Percentiles rank a stretch among this genome's conserved stretches.
phyloP scores from a whole-genome alignment of 768 basidiomycete species.

The Pleurotus sapidus region DNA sequence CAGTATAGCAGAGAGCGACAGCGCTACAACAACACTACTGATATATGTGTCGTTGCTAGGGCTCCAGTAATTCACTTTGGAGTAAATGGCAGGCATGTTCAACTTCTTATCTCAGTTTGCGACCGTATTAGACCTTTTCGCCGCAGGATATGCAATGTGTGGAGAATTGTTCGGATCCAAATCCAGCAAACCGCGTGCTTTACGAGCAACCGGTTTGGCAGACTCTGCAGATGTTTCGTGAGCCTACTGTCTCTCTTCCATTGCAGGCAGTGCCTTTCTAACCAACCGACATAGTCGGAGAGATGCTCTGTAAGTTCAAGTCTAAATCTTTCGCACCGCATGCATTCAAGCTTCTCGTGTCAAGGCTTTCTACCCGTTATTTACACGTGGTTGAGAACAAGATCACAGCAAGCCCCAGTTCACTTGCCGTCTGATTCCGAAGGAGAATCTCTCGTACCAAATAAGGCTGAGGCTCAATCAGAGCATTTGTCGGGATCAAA shows the following conservation, averaged over 20 bases:
- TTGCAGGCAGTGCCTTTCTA: constrained; percentile 13
- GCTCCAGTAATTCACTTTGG: constrained; percentile 80
- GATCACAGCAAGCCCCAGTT: constrained; percentile 43
- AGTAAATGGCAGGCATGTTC: constrained; percentile 69
- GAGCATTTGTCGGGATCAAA: constrained; percentile 63
- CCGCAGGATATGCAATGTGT: constrained; percentile 96
- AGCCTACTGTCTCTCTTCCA: constrained; percentile 28
- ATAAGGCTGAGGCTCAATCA: constrained; percentile 29
- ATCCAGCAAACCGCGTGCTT: constrained; percentile 60
- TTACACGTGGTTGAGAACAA: constrained; percentile 60
- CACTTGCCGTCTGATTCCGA: constrained; percentile 54
- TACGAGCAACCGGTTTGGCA: constrained; percentile 97
- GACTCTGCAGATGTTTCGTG: constrained; percentile 86
- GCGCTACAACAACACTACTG: constrained; percentile 1
- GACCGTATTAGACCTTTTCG: constrained; percentile 8
- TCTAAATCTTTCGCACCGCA: constrained; percentile 13
- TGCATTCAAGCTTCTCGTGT: constrained; percentile 20
- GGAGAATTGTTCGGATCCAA: constrained; percentile 76
- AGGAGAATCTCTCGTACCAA: constrained; percentile 32
- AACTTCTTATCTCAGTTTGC: constrained; percentile 6
- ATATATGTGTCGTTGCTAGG: constrained; percentile 34
- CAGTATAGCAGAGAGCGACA: constrained; percentile 12
- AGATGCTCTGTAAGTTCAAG: constrained; percentile 80
- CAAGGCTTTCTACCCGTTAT: constrained; percentile 84
- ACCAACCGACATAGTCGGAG: constrained; percentile 64